phyloP scores from a whole-genome alignment of 129 eudicot genomes.

The Glebionis coronaria region DNA sequence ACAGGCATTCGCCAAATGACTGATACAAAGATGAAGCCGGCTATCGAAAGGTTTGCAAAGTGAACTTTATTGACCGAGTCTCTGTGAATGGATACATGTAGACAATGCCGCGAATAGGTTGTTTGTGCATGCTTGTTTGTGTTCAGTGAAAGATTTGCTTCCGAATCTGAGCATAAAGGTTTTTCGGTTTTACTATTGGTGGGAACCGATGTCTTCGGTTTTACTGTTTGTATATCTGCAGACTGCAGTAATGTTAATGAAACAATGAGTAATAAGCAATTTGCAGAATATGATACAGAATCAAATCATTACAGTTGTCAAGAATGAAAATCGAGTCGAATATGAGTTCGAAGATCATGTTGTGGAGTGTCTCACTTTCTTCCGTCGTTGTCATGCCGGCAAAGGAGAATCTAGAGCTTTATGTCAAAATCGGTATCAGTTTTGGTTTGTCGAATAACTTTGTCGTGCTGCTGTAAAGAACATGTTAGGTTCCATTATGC shows the following conservation, averaged over 20 bases:
- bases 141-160: conserved; percentile 10
- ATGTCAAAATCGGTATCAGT: not conserved
- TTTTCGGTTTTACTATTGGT: not conserved
- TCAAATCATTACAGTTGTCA: no score
- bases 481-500: not conserved
- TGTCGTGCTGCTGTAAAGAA: not conserved
- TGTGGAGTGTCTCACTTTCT: not conserved
- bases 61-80: conserved; percentile 6
- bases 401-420: conserved; percentile 2
- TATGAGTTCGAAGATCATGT: not conserved
- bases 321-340: no score
- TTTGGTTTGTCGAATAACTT: not conserved
- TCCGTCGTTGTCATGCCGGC: conserved; percentile 17
- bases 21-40: conserved; percentile 29
- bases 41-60: conserved; percentile 9
- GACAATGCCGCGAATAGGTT: conserved; percentile 4
- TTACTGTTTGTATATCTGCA: no score
- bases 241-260: no score
- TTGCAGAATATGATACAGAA: no score
- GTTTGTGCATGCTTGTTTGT: not conserved
- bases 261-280: no score
- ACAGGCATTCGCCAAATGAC: conserved; percentile 6
- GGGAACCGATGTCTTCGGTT: no score
- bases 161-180: not conserved
- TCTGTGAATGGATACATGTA: not conserved